Evolutionary conservation across 768 basidiomycete species (phyloP).

Genomic region (Suillus ampliporus): DNA sequence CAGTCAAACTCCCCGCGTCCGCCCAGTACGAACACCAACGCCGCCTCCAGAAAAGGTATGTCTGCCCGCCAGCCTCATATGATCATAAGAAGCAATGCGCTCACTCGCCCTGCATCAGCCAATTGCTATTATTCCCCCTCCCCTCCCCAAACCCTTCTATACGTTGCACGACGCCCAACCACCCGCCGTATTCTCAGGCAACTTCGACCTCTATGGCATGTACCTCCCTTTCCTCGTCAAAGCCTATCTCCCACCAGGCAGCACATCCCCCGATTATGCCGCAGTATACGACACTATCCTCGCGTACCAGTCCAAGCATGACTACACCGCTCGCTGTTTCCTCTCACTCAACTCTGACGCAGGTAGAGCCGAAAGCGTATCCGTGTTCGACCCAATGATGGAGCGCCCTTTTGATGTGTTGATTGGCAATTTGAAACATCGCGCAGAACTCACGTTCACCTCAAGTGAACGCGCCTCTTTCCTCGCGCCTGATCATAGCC

Average conservation of each 20-base stretch:
- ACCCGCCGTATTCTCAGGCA: constrained; percentile 35
- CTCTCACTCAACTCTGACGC: constrained; percentile 25
- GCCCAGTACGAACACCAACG: neutral
- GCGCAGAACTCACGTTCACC: constrained; percentile 33
- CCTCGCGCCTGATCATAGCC: constrained; percentile 26
- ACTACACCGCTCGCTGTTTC: constrained; percentile 40
- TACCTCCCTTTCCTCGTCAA: constrained; percentile 41
- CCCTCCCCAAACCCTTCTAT: constrained; percentile 2
- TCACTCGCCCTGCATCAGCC: neutral
- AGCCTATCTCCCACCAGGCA: constrained; percentile 36
- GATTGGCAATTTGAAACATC: constrained; percentile 30
- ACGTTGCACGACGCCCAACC: neutral
- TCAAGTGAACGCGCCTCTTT: constrained; percentile 33
- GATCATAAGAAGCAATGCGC: neutral
- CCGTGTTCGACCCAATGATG: constrained; percentile 41
- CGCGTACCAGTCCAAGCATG: constrained; percentile 43
- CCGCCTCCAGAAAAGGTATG: constrained; percentile 2
- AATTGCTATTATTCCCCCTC: neutral
- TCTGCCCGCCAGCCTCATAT: neutral
- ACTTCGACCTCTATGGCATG: constrained; percentile 48
- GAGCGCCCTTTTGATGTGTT: constrained; percentile 40
- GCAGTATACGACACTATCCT: constrained; percentile 43
- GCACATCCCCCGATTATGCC: constrained; percentile 32
- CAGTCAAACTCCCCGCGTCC: neutral
- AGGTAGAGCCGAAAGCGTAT: constrained; percentile 31